Base-by-base conservation (phyloP, 495 filamentous ascomycete species). In the Hypoxylon cercidicola region DNA sequence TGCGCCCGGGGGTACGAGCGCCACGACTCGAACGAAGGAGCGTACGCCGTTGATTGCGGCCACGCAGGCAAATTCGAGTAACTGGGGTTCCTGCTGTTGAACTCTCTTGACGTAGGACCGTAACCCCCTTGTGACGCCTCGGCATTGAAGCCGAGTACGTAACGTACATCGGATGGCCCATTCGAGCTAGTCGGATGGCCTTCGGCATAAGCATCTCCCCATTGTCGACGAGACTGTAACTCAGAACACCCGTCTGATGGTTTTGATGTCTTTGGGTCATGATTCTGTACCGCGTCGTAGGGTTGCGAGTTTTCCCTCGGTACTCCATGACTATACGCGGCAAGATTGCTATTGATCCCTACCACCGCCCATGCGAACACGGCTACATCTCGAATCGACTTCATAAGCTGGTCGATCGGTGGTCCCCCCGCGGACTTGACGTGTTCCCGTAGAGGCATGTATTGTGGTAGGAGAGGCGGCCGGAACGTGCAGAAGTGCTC, bases 351-450 rank as follows among this genome's bases (percentile, higher is more conserved):
- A 72, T 96, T 96, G 76, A 94, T 96, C 13, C 91, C 90, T 2
- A 87, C 85, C 19, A 95, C 75, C 4, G 88, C 87, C 91, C 90
- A 94, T 12, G 91, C 90, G 69, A 94, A 93, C 25, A 93, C 88
- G 15, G 90, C 92, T 25, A 92, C 88, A 43, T 96, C 91, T 30
- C 90, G 88, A 57, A 95, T 96, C 5, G 88, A 87, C 41, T 85
- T 82, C 89, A 94, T 91, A 64, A 96, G 87, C 53, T 87, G 84
- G 10, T 86, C 82, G 10, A 81, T 61, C 44, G 82, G 79, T 19
- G 85, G 84, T 12, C 84, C 85, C 11, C 79, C 76, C 0, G 80
- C 75, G 13, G 75, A 72, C 55, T 77, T 80, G 28, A 78, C 76
- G 49, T 74, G 73, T 34, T 80, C 76, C 28, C 77, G 69, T 23